Conservation (phyloP, 2,329 filamentous ascomycete species). For the Capronia coronata region DNA sequence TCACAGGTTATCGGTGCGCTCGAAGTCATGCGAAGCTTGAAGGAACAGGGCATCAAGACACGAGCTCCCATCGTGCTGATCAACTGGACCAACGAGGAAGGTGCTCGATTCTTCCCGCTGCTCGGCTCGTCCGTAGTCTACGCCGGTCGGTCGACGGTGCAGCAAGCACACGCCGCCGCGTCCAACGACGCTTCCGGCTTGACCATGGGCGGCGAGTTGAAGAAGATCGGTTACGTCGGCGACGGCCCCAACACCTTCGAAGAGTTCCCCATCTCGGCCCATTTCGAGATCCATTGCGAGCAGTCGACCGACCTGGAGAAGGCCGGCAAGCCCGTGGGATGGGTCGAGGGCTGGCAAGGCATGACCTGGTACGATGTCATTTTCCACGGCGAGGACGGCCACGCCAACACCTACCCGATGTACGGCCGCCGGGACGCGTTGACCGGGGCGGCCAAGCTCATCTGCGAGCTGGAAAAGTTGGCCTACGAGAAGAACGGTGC, state of each 20-base stretch:
- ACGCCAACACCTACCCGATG: conserved; percentile 22
- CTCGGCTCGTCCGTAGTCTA: conserved; percentile 19
- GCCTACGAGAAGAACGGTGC: conserved; percentile 24
- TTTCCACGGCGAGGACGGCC: conserved; percentile 21
- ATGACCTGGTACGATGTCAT: conserved; percentile 22
- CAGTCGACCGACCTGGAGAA: conserved; percentile 19
- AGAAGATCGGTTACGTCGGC: conserved; percentile 20
- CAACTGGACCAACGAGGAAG: conserved; percentile 32
- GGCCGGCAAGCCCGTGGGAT: conserved; percentile 20
- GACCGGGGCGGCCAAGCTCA: conserved; percentile 15
- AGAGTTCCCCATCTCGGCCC: conserved; percentile 20
- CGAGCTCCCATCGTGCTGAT: conserved; percentile 28
- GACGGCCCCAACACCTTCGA: conserved; percentile 18
- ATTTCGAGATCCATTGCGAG: conserved; percentile 22
- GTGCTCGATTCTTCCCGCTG: conserved; percentile 19
- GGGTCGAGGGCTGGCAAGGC: conserved; percentile 17
- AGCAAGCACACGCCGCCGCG: conserved; percentile 3
- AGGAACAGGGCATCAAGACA: conserved; percentile 31
- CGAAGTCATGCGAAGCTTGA: conserved; percentile 35
- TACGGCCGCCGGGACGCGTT: conserved; percentile 20
- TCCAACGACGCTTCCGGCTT: conserved; percentile 14
- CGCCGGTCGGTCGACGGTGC: conserved; percentile 18
- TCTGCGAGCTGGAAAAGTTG: conserved; percentile 15
- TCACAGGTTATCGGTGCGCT: conserved; percentile 28
- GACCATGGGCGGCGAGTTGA: conserved; percentile 20